Conservation (phyloP, 768 basidiomycete species). For the Tricholoma bakamatsutake region DNA sequence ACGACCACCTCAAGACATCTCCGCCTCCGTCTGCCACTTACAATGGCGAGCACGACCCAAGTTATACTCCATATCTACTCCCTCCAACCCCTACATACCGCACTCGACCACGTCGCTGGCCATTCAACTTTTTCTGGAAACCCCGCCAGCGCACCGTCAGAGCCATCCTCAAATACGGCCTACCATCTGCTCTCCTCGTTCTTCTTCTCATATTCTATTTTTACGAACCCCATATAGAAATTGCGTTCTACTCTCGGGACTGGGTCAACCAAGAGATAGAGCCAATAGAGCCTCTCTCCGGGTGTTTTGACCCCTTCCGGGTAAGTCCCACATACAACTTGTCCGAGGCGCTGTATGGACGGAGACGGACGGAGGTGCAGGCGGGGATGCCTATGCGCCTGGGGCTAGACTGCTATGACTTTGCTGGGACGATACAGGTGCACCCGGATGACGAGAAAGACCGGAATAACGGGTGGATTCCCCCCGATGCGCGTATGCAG, state of each 20-base stretch:
- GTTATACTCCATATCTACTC: slow-evolving; percentile 13
- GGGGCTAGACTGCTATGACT: slow-evolving; percentile 89
- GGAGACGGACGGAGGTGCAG: slow-evolving; percentile 65
- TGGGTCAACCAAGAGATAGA: slow-evolving; percentile 77
- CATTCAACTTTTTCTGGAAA: slow-evolving; percentile 15
- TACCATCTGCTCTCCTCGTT: slow-evolving; percentile 33
- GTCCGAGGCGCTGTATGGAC: slow-evolving; percentile 55
- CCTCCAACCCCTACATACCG: slow-evolving; percentile 20
- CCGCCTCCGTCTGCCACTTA: slow-evolving; percentile 19
- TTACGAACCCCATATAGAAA: slow-evolving; percentile 83
- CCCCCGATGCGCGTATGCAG: slow-evolving; percentile 45
- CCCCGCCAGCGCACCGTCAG: slow-evolving; percentile 32
- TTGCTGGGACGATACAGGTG: slow-evolving; percentile 72
- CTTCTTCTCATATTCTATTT: slow-evolving; percentile 46
- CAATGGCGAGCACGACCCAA: slow-evolving; percentile 10
- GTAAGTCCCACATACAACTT: slow-evolving; percentile 67
- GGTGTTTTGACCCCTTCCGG: slow-evolving; percentile 64
- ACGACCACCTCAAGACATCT: slow-evolving; percentile 7
- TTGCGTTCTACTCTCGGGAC: slow-evolving; percentile 67
- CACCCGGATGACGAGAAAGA: slow-evolving; percentile 8
- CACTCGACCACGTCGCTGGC: slow-evolving; percentile 20
- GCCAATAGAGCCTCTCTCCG: slow-evolving; percentile 54
- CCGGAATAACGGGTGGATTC: slow-evolving; percentile 15
- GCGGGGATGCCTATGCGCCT: slow-evolving; percentile 74
- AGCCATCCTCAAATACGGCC: slow-evolving; percentile 36